These are phyloP conservation scores for Pseudogymnoascus sp. DNA, from an alignment of 2,329 filamentous ascomycete species.

Conservation along the genomic window DNA sequence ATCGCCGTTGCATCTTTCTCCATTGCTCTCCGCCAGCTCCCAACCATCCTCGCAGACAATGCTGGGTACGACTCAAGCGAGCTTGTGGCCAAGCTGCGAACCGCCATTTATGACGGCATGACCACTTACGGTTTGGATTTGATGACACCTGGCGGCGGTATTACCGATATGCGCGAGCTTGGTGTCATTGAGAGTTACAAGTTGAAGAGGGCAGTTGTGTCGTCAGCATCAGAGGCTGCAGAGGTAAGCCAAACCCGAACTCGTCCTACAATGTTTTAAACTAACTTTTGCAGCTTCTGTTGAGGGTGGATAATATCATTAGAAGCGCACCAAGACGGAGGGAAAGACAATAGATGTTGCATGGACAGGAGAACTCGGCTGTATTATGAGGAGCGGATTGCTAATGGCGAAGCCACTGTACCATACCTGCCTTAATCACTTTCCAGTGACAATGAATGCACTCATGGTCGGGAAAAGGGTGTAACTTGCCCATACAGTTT, in stretches of 20 bases:
- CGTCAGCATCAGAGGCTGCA: constrained; percentile 88
- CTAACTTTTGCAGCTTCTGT: constrained; percentile 56
- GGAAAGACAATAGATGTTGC: constrained; percentile 53
- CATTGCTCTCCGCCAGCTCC: constrained; percentile 79
- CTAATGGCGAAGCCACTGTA: constrained; percentile 19
- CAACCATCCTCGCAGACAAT: constrained; percentile 95
- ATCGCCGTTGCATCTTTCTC: constrained; percentile 88
- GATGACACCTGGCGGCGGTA: constrained; percentile 78
- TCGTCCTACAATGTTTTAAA: constrained; percentile 14
- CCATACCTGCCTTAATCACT: constrained; percentile 27
- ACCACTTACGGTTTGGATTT: constrained; percentile 87
- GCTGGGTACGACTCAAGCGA: constrained; percentile 94
- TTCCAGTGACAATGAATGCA: background rate
- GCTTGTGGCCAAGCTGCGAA: constrained; percentile 80
- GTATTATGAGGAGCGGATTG: constrained; percentile 24
- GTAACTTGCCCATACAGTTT: constrained; percentile 6
- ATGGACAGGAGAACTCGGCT: constrained; percentile 16
- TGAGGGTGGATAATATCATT: constrained; percentile 97
- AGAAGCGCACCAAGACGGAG: constrained; percentile 78
- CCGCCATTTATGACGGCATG: constrained; percentile 91
- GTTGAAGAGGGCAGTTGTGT: constrained; percentile 95
- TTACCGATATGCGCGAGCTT: constrained; percentile 90
- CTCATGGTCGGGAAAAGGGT: constrained; percentile 4
- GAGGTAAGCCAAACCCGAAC: constrained; percentile 55
- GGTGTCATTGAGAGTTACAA: constrained; percentile 98